Conservation (phyloP, 2,329 filamentous ascomycete species). For the Aspergillus sclerotialis region DNA sequence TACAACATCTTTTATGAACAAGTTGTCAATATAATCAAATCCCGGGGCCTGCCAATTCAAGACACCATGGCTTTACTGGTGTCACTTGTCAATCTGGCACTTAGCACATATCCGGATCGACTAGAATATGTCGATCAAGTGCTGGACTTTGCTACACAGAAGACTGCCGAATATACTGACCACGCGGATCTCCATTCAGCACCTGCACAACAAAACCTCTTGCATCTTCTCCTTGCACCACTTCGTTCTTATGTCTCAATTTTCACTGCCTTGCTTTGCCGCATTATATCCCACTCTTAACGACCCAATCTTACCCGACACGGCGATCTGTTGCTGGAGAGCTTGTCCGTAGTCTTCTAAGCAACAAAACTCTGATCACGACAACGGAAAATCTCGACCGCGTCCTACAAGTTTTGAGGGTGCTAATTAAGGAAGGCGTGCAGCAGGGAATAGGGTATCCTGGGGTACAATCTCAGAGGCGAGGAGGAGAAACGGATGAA, state of each 20-base stretch:
- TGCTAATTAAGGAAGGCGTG: constrained; percentile 87
- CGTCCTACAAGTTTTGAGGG: constrained; percentile 78
- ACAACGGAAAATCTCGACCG: constrained; percentile 77
- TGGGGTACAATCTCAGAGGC: constrained; percentile 65
- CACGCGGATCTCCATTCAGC: constrained; percentile 91
- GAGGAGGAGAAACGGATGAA: constrained; percentile 84
- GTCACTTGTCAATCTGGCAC: constrained; percentile 85
- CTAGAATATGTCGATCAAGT: constrained; percentile 95
- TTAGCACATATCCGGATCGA: constrained; percentile 90
- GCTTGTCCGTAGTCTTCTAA: constrained; percentile 73
- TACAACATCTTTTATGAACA: constrained; percentile 98
- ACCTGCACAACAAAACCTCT: constrained; percentile 77
- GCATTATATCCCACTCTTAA: constrained; percentile 81
- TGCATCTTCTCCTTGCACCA: constrained; percentile 84
- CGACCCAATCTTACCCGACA: constrained; percentile 88
- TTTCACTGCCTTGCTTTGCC: constrained; percentile 95
- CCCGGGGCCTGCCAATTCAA: constrained; percentile 83
- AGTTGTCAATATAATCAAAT: constrained; percentile 86
- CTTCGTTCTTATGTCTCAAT: constrained; percentile 85
- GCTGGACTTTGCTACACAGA: constrained; percentile 76
- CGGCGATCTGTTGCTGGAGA: constrained; percentile 85
- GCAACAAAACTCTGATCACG: constrained; percentile 71
- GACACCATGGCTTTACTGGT: constrained; percentile 90
- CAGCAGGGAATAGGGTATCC: constrained; percentile 80
- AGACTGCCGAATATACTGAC: constrained; percentile 82